Percentiles rank a stretch among this genome's conserved stretches.
These are phyloP conservation scores for Cryphonectria carpinicola DNA, from an alignment of 2,329 filamentous ascomycete genomes.

Conservation along the genomic window DNA sequence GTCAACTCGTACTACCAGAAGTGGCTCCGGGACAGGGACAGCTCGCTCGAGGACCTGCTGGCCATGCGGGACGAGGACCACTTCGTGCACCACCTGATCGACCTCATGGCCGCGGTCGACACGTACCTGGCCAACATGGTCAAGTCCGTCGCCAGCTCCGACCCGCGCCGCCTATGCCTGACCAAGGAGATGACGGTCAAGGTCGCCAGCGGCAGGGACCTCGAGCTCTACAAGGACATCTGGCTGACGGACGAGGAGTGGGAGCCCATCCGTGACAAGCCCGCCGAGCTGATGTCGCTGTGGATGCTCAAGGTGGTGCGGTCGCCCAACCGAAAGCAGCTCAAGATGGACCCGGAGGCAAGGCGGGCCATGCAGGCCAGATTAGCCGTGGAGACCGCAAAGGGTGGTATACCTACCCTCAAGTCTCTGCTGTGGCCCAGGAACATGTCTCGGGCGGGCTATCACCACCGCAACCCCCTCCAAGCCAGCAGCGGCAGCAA, in stretches of 20 bases:
- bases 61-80: neutral
- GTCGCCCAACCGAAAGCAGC: neutral
- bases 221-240: slow-evolving; percentile 5
- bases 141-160: neutral
- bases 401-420: neutral
- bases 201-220: neutral
- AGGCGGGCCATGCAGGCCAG: neutral
- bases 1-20: neutral
- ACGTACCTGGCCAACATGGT: neutral
- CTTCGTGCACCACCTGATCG: neutral
- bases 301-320: neutral
- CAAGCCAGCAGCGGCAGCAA: too few species aligned
- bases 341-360: neutral
- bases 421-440: neutral
- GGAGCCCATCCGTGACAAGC: neutral
- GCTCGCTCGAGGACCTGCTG: neutral
- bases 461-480: too few species aligned
- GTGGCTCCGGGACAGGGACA: neutral
- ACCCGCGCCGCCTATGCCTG: neutral
- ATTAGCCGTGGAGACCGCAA: neutral
- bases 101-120: neutral
- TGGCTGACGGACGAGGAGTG: slow-evolving; percentile 8
- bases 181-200: neutral
- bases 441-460: neutral
- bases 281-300: neutral